Percentiles rank a stretch among this genome's conserved stretches.
Conservation (phyloP, 108 stramenopile genomes). For the Cyclotella atomus region DNA sequence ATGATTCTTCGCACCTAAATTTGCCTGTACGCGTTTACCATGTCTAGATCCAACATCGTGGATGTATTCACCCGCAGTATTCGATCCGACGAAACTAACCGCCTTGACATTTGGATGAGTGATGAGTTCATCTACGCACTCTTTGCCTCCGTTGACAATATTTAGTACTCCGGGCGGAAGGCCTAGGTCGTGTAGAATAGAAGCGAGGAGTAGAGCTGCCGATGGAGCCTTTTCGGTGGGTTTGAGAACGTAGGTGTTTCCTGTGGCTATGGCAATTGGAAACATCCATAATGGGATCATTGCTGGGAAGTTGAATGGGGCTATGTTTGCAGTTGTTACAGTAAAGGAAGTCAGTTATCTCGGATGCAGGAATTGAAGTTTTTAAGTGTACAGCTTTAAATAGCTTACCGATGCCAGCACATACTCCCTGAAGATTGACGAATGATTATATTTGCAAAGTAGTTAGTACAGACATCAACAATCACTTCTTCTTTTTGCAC, state of each 20-base stretch:
- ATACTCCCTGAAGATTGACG: conserved; percentile 87
- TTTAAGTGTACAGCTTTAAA: not conserved
- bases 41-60: conserved; percentile 71
- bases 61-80: conserved; percentile 91
- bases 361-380: too few species aligned
- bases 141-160: conserved; percentile 87
- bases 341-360: too few species aligned
- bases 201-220: conserved; percentile 71
- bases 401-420: conserved; percentile 75
- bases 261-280: conserved; percentile 79
- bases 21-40: conserved; percentile 93
- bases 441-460: too few species aligned
- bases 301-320: conserved; percentile 96
- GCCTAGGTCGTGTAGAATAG: conserved; percentile 87
- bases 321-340: too few species aligned
- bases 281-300: conserved; percentile 98
- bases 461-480: too few species aligned
- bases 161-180: conserved; percentile 92
- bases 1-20: conserved; percentile 98
- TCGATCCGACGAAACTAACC: conserved; percentile 94
- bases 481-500: too few species aligned
- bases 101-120: conserved; percentile 82
- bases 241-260: conserved; percentile 89
- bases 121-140: conserved; percentile 86
- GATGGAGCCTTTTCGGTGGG: conserved; percentile 79